Evolutionary conservation across 352 stramenopile genomes (phyloP).

Genomic region (Globisporangium uncinulatum): DNA sequence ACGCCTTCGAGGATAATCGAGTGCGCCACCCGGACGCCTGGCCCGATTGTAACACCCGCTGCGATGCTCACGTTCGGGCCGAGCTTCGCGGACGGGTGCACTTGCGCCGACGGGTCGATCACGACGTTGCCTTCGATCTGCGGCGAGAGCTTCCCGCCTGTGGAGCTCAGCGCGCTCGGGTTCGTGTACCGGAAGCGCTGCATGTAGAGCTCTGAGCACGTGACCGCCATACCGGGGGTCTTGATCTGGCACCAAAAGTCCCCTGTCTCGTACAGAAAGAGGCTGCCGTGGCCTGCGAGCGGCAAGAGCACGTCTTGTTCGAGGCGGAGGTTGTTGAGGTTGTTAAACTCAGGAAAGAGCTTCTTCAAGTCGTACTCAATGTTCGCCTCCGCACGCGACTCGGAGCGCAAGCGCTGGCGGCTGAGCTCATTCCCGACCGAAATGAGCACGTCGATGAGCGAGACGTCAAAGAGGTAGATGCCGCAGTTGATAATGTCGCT

Average conservation of each 20-base stretch:
- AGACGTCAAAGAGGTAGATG: conserved; percentile 84
- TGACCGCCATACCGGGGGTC: conserved; percentile 86
- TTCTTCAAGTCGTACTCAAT: conserved; percentile 79
- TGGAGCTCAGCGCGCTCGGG: conserved; percentile 70
- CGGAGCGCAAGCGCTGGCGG: conserved; percentile 67
- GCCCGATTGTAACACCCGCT: conserved; percentile 77
- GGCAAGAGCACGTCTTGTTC: conserved; percentile 85
- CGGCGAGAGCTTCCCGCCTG: conserved; percentile 75
- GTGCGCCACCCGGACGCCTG: conserved; percentile 74
- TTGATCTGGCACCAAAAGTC: conserved; percentile 92
- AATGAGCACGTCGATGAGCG: conserved; percentile 75
- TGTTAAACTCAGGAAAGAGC: conserved; percentile 84
- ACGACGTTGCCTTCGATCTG: conserved; percentile 88
- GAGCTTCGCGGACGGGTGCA: conserved; percentile 83
- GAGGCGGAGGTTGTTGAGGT: conserved; percentile 76
- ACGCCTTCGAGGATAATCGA: conserved; percentile 87
- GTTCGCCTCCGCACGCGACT: conserved; percentile 66
- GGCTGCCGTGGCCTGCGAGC: conserved; percentile 59
- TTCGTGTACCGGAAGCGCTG: conserved; percentile 88
- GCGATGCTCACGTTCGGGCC: conserved; percentile 85
- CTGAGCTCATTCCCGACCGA: conserved; percentile 76
- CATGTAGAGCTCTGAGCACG: conserved; percentile 89
- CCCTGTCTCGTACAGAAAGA: conserved; percentile 79
- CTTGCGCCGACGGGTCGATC: conserved; percentile 66
- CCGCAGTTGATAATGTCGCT: conserved; percentile 90